Evolutionary conservation across 192 early-diverging fungal genomes (phyloP), one percentile per base, ranked within the genome.

Genomic region (Spinellus fusiger): DNA sequence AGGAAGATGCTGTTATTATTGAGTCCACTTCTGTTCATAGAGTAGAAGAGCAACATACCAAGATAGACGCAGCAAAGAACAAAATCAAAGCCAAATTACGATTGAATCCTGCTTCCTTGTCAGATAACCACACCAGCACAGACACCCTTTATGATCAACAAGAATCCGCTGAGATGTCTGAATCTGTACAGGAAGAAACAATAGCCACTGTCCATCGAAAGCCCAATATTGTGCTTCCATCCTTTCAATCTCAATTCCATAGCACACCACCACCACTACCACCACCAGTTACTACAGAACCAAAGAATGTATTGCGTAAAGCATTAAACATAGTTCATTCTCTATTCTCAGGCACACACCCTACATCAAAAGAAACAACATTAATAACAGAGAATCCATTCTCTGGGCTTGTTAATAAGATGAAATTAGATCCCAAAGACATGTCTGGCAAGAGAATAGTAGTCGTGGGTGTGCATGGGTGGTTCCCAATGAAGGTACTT

Each of bases 401-500:
- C 53, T 10, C 49, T 5, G 29, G 38, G 52, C 46, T 54, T 38
- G 38, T 60, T 31, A 37, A 66, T 31, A 49, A 25, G 29, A 63
- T 68, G 35, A 54, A 61, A 40, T 33, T 40, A 4, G 56, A 56
- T 51, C 63, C 63, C 4, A 47, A 60, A 27, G 31, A 44, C 8
- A n/a, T 51, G 0, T 81, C 70, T 54, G 66, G 77, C 8, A 71
- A 77, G 29, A 70, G 77, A 6, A 78, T 93, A 22, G 87, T 79
- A 3, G 81, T 96, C 12, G 77, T 96, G 48, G 93, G 94, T n/a
- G 80, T 95, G 1, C 93, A 96, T 49, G 93, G 94, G 8, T 95
- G 91, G 83, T 93, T 95, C 66, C 89, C 93, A 0, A 84, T 81
- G 47, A 86, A 85, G 55, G 72, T 74, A 66, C 44, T 16, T 5